These are phyloP conservation scores for Sugiyamaella floridensis DNA, from an alignment of 805 yeast species.

Conservation along the genomic window DNA sequence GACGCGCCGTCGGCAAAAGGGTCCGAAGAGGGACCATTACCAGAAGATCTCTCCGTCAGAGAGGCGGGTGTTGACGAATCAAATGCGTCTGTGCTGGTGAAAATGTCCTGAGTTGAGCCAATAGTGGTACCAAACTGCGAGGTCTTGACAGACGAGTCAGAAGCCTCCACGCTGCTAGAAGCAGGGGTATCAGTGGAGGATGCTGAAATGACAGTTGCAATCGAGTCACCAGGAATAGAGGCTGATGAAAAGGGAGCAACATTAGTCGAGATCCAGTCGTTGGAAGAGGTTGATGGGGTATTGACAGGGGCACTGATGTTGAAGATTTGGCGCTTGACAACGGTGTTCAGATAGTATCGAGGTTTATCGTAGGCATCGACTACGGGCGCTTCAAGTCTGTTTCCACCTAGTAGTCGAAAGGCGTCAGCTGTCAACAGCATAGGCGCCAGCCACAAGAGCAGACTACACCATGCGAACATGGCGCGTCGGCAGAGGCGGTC, in stretches of 20 bases:
- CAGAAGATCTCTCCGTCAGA: neutral
- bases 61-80: neutral
- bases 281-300: neutral
- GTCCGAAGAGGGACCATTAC: neutral
- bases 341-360: slow-evolving; percentile 11
- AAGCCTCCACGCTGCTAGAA: neutral
- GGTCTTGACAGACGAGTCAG: neutral
- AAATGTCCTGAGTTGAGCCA: neutral
- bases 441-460: neutral
- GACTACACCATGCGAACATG: neutral
- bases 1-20: neutral
- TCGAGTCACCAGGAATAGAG: neutral
- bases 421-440: neutral
- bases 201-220: neutral
- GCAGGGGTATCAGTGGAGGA: slow-evolving; percentile 2
- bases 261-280: neutral
- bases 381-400: neutral
- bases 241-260: neutral
- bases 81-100: slow-evolving; percentile 1
- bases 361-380: slow-evolving; percentile 12
- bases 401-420: neutral
- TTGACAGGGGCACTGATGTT: slow-evolving; percentile 8
- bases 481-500: neutral
- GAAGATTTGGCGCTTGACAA: slow-evolving; percentile 18
- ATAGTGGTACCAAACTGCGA: neutral